Evolutionary conservation across 345 rosid species (phyloP).

Genomic region (Eucalyptus virginea): DNA sequence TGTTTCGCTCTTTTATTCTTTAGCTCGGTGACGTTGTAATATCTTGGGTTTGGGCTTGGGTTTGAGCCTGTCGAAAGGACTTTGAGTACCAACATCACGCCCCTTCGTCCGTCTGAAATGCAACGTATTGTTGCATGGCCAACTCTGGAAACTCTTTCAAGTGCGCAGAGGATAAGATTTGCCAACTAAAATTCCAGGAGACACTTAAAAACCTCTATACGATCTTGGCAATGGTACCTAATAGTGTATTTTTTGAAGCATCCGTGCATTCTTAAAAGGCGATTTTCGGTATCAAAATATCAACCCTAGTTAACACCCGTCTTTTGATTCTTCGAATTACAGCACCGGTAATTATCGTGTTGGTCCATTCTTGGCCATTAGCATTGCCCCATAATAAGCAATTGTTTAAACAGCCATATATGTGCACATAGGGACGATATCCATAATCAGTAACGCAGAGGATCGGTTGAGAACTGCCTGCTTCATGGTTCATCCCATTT

Average conservation of each 20-base stretch:
- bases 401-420: not conserved
- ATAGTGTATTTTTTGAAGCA: not conserved
- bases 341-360: not conserved
- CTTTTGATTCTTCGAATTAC: not conserved
- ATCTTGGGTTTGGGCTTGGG: not conserved
- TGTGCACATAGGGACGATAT: not conserved
- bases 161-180: not conserved
- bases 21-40: not conserved
- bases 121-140: not conserved
- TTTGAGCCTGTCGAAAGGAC: not conserved
- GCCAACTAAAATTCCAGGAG: not conserved
- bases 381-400: not conserved
- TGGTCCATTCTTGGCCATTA: not conserved
- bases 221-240: not conserved
- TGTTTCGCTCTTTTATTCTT: not conserved
- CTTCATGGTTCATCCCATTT: not conserved
- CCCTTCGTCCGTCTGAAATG: not conserved
- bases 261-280: not conserved
- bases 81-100: not conserved
- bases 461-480: not conserved
- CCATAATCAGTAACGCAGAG: not conserved
- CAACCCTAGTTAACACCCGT: not conserved
- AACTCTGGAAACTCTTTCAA: not conserved
- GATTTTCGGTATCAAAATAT: not conserved
- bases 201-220: not conserved